A percentile compares a stretch with the other conserved stretches of the same genome.
These are phyloP conservation scores for Pseudopithomyces maydicus DNA, from an alignment of 2,329 filamentous ascomycete genomes.

Conservation along the genomic window DNA sequence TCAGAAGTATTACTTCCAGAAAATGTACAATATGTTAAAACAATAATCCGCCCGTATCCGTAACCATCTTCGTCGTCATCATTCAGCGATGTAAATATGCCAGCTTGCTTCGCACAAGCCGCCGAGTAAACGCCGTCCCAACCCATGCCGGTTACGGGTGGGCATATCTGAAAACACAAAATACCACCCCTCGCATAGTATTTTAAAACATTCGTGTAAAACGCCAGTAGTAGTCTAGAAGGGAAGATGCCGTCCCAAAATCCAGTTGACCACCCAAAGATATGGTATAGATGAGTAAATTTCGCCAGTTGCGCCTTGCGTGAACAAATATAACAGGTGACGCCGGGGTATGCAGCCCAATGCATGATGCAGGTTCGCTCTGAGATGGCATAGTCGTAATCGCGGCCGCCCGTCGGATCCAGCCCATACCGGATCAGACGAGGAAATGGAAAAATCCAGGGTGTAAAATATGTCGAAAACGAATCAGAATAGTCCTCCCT, in stretches of 20 bases:
- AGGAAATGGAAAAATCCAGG: background rate
- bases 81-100: constrained; percentile 12
- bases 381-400: constrained; percentile 39
- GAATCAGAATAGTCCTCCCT: constrained; percentile 40
- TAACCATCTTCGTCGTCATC: constrained; percentile 10
- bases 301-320: constrained; percentile 42
- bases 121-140: constrained; percentile 13
- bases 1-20: background rate
- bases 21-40: constrained; percentile 9
- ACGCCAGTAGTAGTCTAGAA: constrained; percentile 19
- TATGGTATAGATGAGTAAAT: constrained; percentile 20
- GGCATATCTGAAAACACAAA: constrained; percentile 9
- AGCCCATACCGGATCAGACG: constrained; percentile 4
- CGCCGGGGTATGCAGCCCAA: constrained; percentile 43
- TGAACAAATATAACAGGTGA: constrained; percentile 24
- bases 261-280: constrained; percentile 30
- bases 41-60: background rate
- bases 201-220: constrained; percentile 12
- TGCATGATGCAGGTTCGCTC: constrained; percentile 40
- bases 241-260: constrained; percentile 15
- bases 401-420: constrained; percentile 27
- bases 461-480: background rate
- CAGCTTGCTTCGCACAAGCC: background rate
- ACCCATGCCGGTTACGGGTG: constrained; percentile 4
- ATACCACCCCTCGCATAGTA: constrained; percentile 5